Evolutionary conservation across 805 yeast genomes (phyloP), one percentile per base, ranked within the genome.

Genomic region (Nakazawaea ernobii): DNA sequence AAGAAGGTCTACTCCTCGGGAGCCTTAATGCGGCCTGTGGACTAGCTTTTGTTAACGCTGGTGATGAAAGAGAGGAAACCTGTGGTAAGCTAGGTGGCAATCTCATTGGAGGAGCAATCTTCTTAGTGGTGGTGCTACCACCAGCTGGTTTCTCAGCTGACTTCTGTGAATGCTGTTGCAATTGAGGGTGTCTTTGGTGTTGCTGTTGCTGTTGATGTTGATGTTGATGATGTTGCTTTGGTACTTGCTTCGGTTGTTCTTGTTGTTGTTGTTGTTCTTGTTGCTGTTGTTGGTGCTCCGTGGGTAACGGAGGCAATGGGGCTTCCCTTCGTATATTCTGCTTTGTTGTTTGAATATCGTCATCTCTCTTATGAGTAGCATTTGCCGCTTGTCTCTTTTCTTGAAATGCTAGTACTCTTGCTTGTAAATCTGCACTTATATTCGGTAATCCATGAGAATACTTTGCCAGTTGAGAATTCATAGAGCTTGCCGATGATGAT

Each of bases 341-440:
- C 24, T 20, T 20, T 20, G 24, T 5, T 20, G 24, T 20, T 20
- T 20, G 5, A 20, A 20, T 20, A 35, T 36, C 39, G 10, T 36
- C 39, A 13, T 36, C 39, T 20, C 28, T 36, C 39, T n/a, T 15
- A 10, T 36, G 39, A 20, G 24, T 20, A 6, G 69, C 59, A 36
- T 71, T 55, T 43, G 69, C 67, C 42, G 68, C 66, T 49, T 80
- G 82, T 55, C 97, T 76, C 58, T 84, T 81, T 53, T 87, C 89
- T 63, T 90, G 97, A 57, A 91, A 86, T 0, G 96, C 96, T 62
- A 86, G 68, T 33, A 91, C 74, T 53, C 94, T 73, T 1, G 96
- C 97, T 63, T 90, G 97, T 36, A 89, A 77, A 52, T 86, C 92
- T 9, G 94, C 83, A 56, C 76, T 81, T 43, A 84, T 69, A 46